phyloP scores from a whole-genome alignment of 768 basidiomycete species.

The Clathrus columnatus region DNA sequence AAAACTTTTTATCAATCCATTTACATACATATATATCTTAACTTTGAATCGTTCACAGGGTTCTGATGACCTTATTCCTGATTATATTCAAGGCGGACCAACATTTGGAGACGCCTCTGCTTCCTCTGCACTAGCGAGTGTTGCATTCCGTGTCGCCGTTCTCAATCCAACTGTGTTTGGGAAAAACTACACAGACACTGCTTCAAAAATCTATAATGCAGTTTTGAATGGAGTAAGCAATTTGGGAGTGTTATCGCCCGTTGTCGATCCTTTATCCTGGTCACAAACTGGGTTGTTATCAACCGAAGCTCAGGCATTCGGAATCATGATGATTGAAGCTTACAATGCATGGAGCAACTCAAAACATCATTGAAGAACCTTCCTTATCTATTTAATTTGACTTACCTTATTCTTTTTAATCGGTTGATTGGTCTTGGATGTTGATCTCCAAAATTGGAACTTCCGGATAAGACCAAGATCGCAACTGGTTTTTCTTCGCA shows the following conservation, averaged over 20 bases:
- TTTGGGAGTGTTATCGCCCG: slow-evolving; percentile 28
- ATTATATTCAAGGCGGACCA: slow-evolving; percentile 26
- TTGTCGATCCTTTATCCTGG: slow-evolving; percentile 30
- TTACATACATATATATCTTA: background rate
- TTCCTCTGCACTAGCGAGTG: slow-evolving; percentile 22
- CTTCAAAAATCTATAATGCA: slow-evolving; percentile 25
- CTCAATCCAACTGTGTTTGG: slow-evolving; percentile 25
- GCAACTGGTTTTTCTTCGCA: no score
- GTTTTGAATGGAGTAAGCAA: slow-evolving; percentile 25
- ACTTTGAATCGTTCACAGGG: slow-evolving; percentile 15
- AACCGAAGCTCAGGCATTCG: slow-evolving; percentile 9
- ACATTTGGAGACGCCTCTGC: slow-evolving; percentile 29
- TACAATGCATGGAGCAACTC: background rate
- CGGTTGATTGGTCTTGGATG: no score
- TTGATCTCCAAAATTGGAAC: no score
- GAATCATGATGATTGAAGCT: slow-evolving; percentile 7
- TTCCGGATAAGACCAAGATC: no score
- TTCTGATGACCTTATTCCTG: slow-evolving; percentile 25
- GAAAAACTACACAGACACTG: slow-evolving; percentile 23
- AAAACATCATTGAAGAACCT: background rate
- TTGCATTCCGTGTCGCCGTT: slow-evolving; percentile 20
- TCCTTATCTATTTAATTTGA: background rate
- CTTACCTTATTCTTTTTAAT: no score
- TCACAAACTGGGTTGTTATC: slow-evolving; percentile 17
- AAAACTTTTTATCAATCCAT: background rate